Conservation (phyloP, 2,329 filamentous ascomycete genomes). For the Tolypocladium ovalisporum region DNA sequence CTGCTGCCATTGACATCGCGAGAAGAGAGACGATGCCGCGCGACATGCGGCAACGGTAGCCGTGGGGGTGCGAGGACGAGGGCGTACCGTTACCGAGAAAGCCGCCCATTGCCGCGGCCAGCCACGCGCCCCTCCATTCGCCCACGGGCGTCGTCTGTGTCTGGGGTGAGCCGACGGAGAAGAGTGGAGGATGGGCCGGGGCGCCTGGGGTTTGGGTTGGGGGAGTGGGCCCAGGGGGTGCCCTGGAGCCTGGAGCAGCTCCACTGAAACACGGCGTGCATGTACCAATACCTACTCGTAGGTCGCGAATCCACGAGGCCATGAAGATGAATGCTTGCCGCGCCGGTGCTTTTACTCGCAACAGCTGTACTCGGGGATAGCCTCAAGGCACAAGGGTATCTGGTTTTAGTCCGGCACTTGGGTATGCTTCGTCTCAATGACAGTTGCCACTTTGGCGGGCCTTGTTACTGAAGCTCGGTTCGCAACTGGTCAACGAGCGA, state of each 20-base stretch:
- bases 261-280: background rate
- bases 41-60: slow-evolving; percentile 1
- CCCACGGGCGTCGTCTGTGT: background rate
- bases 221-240: background rate
- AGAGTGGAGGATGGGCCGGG: background rate
- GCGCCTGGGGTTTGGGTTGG: background rate
- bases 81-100: slow-evolving; percentile 10
- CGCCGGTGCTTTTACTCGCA: too few species aligned
- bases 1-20: background rate
- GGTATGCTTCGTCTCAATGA: too few species aligned
- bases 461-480: too few species aligned
- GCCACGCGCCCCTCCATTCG: slow-evolving; percentile 7
- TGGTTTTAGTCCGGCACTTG: too few species aligned
- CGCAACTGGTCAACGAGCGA: too few species aligned
- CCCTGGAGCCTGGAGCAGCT: background rate
- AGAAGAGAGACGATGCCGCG: background rate
- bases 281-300: too few species aligned
- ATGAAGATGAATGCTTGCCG: too few species aligned
- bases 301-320: too few species aligned
- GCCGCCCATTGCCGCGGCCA: slow-evolving; percentile 26
- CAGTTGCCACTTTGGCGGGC: too few species aligned
- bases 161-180: background rate
- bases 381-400: too few species aligned
- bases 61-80: slow-evolving; percentile 12
- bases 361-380: too few species aligned